Base-by-base conservation (phyloP, 306 rosid species). In the Cicer pinnatifidum region DNA sequence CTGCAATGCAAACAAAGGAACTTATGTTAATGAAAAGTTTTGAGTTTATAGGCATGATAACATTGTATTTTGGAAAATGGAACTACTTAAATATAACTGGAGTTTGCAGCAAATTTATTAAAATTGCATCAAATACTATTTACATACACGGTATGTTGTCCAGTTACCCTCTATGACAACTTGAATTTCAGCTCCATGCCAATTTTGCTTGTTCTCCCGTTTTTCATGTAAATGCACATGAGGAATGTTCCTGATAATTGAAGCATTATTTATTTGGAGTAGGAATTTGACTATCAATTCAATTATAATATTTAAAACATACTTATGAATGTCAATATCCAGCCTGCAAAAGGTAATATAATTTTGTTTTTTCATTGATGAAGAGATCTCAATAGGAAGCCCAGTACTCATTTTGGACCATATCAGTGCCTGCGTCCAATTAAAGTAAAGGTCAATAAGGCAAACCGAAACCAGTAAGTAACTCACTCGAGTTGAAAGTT, bases 371-470 rank as follows among this genome's bases (percentile, higher is more conserved):
- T 63, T 84, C 98, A 93, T 91, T 71, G 98, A 84, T 59, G 98
- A 93, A 46, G 83, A 82, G 65, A 93, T 89, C 83, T 91, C 97
- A 81, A 93, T 91, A 40, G 96, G 98, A 80, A 93, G 98, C 67
- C 98, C 96, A 0, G 98, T 91, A 80, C 98, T 93, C 98, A 93
- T 93, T 84, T 93, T 93, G 60, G 98, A 93, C 98, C 98, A 93
- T 79, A 93, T 93, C 78, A 93, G 80, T 69, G 98, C 98, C 98
- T 91, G 89, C 75, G 81, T 37, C 67, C 58, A 65, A 37, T 41
- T 70, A 72, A 51, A 82, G 45, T 54, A 46, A 17, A 51, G 33
- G 47, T 57, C 71, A 73, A 50, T 41, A 69, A 63, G 65, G 39
- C 28, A 57, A 69, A 33, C 40, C 9, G 8, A 64, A 43, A 39